Percentiles rank a stretch among this genome's conserved stretches.
phyloP scores from a whole-genome alignment of 257 asterid species.

The Ehretia macrophylla region DNA sequence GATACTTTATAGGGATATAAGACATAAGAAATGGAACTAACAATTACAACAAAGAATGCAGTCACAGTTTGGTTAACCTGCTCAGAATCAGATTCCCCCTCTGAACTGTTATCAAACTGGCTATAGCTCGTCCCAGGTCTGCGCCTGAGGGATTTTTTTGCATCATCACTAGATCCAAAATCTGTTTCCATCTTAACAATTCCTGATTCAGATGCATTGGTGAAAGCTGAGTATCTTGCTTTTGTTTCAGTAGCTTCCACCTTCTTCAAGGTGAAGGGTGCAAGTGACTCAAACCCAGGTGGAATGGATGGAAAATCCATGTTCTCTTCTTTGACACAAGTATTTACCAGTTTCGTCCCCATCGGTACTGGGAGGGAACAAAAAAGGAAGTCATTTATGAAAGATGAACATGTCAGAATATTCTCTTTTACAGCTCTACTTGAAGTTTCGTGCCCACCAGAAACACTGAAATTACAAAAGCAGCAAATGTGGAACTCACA shows the following conservation, averaged over 20 bases:
- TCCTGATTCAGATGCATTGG: constrained; percentile 27
- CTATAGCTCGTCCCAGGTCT: constrained; percentile 41
- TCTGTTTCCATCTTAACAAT: constrained; percentile 31
- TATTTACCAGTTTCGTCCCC: constrained; percentile 67
- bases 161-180: constrained; percentile 32
- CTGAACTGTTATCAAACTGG: constrained; percentile 42
- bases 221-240: constrained; percentile 26
- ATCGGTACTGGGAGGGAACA: constrained; percentile 26
- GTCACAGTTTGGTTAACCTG: constrained; percentile 31
- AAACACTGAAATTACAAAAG: not conserved
- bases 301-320: constrained; percentile 63
- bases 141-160: constrained; percentile 45
- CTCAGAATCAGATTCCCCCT: constrained; percentile 52
- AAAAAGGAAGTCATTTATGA: not conserved
- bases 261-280: constrained; percentile 50
- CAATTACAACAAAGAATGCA: not conserved
- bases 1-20: not conserved
- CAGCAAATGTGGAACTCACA: not conserved
- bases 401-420: not conserved
- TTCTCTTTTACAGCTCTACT: not conserved
- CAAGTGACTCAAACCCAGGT: constrained; percentile 83
- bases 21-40: not conserved
- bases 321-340: constrained; percentile 53
- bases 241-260: constrained; percentile 28
- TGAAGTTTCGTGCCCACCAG: not conserved